A percentile compares a stretch with the other conserved stretches of the same genome.
These are phyloP conservation scores for Tulasnella sp. DNA, from an alignment of 768 basidiomycete genomes.

Conservation along the genomic window DNA sequence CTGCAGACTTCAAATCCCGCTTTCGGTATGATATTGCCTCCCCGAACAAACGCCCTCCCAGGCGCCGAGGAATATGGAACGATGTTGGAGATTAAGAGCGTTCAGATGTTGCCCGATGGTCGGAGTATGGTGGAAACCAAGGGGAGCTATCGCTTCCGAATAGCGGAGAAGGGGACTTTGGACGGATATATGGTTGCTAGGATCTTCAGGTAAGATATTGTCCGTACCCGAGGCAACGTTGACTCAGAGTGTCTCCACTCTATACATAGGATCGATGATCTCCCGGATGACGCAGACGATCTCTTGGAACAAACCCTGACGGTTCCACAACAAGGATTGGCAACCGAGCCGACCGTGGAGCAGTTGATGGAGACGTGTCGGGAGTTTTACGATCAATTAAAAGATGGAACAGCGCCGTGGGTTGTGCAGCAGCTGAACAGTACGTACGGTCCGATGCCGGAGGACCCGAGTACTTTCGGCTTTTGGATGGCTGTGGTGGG, in stretches of 20 bases:
- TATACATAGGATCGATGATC: constrained; percentile 40
- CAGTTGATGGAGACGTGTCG: constrained; percentile 59
- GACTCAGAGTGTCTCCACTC: neutral
- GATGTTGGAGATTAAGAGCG: constrained; percentile 82
- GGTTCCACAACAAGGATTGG: constrained; percentile 32
- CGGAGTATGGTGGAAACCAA: constrained; percentile 78
- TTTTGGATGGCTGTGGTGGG: constrained; percentile 83
- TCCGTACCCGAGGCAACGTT: neutral
- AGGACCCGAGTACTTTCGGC: constrained; percentile 63
- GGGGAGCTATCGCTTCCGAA: constrained; percentile 73
- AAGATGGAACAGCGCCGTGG: constrained; percentile 82
- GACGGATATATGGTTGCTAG: constrained; percentile 90
- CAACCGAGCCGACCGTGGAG: constrained; percentile 45
- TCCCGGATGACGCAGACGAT: constrained; percentile 43
- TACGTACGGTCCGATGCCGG: constrained; percentile 76
- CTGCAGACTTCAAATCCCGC: constrained; percentile 69
- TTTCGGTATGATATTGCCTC: constrained; percentile 92
- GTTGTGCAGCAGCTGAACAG: constrained; percentile 80
- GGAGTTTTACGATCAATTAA: constrained; percentile 57
- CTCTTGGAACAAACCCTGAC: constrained; percentile 32
- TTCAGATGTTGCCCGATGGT: constrained; percentile 86
- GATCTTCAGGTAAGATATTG: constrained; percentile 54
- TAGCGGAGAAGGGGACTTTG: constrained; percentile 74
- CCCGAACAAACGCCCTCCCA: constrained; percentile 42
- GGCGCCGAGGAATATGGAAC: constrained; percentile 78